Evolutionary conservation across 23 red algal species (phyloP), one percentile per base, ranked within the genome.

Genomic region (Chondrus crispus): DNA sequence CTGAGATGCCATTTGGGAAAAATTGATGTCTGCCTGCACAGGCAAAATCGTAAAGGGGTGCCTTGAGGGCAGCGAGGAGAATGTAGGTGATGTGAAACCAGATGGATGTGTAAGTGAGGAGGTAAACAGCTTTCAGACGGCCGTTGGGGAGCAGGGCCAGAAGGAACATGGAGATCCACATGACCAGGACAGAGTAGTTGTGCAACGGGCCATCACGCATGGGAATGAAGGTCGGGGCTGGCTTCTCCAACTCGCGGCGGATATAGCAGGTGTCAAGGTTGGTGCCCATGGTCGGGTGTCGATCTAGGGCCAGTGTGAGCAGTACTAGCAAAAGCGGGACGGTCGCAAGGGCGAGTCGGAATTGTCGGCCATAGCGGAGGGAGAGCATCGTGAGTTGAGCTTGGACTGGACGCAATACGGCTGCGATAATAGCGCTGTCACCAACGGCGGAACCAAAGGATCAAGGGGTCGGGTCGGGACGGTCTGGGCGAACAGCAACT

Each of bases 1-100:
- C 95, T 36, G 90, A 94, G 32, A 97, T 85, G 20, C 95, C 91
- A 53, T 97, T 97, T 26, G 95, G 95, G 40, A 81, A 93, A 35
- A 68, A 48, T 11, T 38, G 37, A 24, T 84, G 85, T 20, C 93
- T 53, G 32, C 84, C 93, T 16, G 85, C 87, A 63, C 95, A 97
- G 53, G 75, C 88, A 28, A 85, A 91, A 36, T 97, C 95, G 68
- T 85, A 52, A 10, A 97, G 78, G 20, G 81, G 76, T 4, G 85
- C 95, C 66, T 97, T 97, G 53, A 91, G 46, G 26, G 83, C 70
- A 41, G 82, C 69, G 33, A 93, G 64, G 22, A 81, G 55, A 39
- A 91, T 93, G 62, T 97, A 97, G 22, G 95, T 93, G 44, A 62
- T 58, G 72, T 97, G 95, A 82, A 97, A 97, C 95, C 95, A 97